Evolutionary conservation across 768 basidiomycete species (phyloP).

Genomic region (Pulveroboletus ravenelii): DNA sequence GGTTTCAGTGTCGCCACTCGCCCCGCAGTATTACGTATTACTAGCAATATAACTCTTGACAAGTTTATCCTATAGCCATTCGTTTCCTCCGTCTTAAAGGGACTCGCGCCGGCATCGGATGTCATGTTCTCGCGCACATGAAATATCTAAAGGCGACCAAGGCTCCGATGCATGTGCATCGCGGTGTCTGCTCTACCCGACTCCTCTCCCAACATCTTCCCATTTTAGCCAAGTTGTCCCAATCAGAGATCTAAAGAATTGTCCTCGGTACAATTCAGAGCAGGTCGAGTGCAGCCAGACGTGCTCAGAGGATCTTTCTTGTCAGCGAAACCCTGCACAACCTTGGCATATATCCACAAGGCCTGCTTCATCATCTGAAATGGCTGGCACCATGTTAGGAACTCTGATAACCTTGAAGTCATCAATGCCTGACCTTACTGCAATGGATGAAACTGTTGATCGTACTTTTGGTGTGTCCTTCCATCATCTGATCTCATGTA

Average conservation of each 20-base stretch:
- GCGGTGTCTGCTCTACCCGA: too few relatives aligned
- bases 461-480: not conserved
- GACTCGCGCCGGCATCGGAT: too few relatives aligned
- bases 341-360: conserved; percentile 22
- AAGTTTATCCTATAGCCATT: too few relatives aligned
- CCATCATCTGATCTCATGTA: too few relatives aligned
- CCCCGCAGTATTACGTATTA: too few relatives aligned
- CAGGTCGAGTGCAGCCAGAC: not conserved
- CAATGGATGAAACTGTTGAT: not conserved
- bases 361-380: conserved; percentile 9
- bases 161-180: too few relatives aligned
- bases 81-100: too few relatives aligned
- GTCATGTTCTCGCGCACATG: too few relatives aligned
- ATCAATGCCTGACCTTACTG: conserved; percentile 3
- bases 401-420: conserved; percentile 24
- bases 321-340: conserved; percentile 8
- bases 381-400: conserved; percentile 13
- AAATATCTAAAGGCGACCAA: too few relatives aligned
- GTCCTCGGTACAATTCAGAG: conserved; percentile 1
- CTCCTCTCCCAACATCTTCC: too few relatives aligned
- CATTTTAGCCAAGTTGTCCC: not conserved
- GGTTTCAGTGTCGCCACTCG: too few relatives aligned
- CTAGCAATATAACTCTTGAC: too few relatives aligned
- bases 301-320: not conserved
- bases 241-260: conserved; percentile 9